Evolutionary conservation across 2,329 filamentous ascomycete species (phyloP), one percentile per base, ranked within the genome.

Genomic region (Dothiorella sarmentorum): DNA sequence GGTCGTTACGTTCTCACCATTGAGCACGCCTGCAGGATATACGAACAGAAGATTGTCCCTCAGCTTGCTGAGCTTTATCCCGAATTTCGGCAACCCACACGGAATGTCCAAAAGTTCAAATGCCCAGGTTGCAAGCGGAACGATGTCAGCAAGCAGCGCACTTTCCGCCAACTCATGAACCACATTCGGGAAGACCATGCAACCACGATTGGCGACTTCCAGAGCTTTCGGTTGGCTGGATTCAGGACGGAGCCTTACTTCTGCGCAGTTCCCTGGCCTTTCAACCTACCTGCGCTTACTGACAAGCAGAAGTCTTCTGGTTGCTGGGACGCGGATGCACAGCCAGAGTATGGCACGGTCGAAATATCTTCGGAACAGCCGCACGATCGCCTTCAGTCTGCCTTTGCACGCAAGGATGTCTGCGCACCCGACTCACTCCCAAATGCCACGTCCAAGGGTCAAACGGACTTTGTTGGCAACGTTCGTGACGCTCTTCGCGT

Each of bases 21-120:
- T 26, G 67, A 69, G 38, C 69, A 72, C 56, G 71, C 69, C 9
- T 63, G 64, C 27, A 65, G 66, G 65, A 63, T 71, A 35, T 67
- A 68, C 43, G 53, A 66, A 17, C 52, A 66, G 13, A 62, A 67
- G 13, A 64, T 72, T 20, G 53, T 59, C 26, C 65, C 63, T 10
- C 35, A 58, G 3, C 56, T 66, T 11, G 22, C 58, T 3, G 52
- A 62, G 33, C 26, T 60, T 13, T 51, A 60, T 38, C 31, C 47
- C 17, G 47, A 56, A 17, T 57, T 52, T 20, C 56, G 45, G 15
- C 26, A 44, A 20, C 40, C 38, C 11, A 45, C 55, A 7, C 49
- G 55, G 26, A 58, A 60, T 20, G 56, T 52, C 7, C 62, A 67
- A 7, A 62, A 63, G 42, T 65, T 72, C 42, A 65, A 62, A 45